Conservation (phyloP, 208 protist genomes). For the Crithidia bombi region DNA sequence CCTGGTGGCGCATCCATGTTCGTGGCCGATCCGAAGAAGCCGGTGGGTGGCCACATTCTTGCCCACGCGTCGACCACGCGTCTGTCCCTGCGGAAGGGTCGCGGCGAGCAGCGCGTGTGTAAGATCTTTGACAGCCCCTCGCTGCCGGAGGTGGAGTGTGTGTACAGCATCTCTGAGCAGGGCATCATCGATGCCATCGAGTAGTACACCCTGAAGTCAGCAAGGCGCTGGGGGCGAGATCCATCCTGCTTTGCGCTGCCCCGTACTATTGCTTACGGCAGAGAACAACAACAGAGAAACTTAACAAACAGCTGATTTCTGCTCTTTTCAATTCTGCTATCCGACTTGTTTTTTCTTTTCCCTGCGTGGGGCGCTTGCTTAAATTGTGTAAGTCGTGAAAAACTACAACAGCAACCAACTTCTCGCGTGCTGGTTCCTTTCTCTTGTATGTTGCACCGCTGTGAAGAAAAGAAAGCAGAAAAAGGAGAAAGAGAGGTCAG, state of each 20-base stretch:
- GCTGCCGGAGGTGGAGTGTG: slow-evolving; percentile 97
- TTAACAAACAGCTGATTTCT: too few relatives aligned
- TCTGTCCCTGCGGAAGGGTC: slow-evolving; percentile 95
- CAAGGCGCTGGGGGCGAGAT: too few relatives aligned
- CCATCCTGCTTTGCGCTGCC: too few relatives aligned
- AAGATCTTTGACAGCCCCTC: slow-evolving; percentile 98
- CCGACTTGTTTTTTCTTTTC: not conserved
- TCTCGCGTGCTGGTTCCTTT: too few relatives aligned
- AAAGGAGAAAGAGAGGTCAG: too few relatives aligned
- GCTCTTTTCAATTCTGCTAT: not conserved
- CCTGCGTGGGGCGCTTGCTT: too few relatives aligned
- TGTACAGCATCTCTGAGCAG: slow-evolving; percentile 95
- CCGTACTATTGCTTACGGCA: too few relatives aligned
- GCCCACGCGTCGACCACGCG: slow-evolving; percentile 98
- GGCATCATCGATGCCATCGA: slow-evolving; percentile 96
- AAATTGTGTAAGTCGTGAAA: too few relatives aligned
- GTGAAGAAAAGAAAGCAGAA: too few relatives aligned
- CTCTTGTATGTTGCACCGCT: too few relatives aligned
- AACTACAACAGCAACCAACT: too few relatives aligned
- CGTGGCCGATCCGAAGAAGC: slow-evolving; percentile 98
- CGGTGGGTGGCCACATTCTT: slow-evolving; percentile 97
- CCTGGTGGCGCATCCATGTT: slow-evolving; percentile 98
- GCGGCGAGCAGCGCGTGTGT: slow-evolving; percentile 96
- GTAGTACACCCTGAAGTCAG: slow-evolving; percentile 49
- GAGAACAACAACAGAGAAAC: too few relatives aligned